Evolutionary conservation across 805 yeast species (phyloP).

Genomic region (Ogataea angusta): DNA sequence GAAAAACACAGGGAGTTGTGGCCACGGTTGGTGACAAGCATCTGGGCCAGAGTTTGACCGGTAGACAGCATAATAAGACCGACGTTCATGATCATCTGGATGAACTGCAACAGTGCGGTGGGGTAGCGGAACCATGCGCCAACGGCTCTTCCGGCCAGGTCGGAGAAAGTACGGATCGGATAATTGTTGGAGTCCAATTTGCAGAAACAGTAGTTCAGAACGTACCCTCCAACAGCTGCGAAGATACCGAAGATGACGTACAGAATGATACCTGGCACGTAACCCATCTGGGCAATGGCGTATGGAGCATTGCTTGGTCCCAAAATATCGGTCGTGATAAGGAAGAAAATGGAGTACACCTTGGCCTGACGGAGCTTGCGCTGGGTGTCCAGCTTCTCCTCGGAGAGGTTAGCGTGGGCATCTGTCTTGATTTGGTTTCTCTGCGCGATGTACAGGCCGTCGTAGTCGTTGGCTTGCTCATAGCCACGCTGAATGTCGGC

Average conservation of each 20-base stretch:
- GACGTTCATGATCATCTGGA: slow-evolving; percentile 43
- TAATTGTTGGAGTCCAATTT: slow-evolving; percentile 40
- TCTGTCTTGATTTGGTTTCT: slow-evolving; percentile 7
- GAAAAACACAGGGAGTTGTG: slow-evolving; percentile 36
- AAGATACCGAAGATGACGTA: slow-evolving; percentile 39
- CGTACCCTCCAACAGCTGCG: slow-evolving; percentile 42
- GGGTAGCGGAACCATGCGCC: slow-evolving; percentile 34
- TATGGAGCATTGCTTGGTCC: slow-evolving; percentile 48
- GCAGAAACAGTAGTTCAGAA: slow-evolving; percentile 36
- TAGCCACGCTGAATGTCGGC: slow-evolving; percentile 13
- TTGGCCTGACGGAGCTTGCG: slow-evolving; percentile 12
- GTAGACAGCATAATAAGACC: slow-evolving; percentile 40
- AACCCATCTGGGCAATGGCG: slow-evolving; percentile 42
- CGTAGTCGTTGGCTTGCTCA: slow-evolving; percentile 8
- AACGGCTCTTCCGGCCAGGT: slow-evolving; percentile 38
- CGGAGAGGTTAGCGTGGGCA: slow-evolving; percentile 9
- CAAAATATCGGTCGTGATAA: slow-evolving; percentile 46
- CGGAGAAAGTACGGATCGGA: slow-evolving; percentile 43
- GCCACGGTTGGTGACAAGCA: slow-evolving; percentile 27
- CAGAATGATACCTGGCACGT: slow-evolving; percentile 42
- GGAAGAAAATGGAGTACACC: slow-evolving; percentile 37
- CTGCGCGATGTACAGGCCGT: slow-evolving; percentile 11
- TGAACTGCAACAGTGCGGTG: slow-evolving; percentile 37
- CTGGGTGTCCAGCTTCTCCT: slow-evolving; percentile 10
- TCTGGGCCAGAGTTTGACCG: slow-evolving; percentile 43